Conservation (phyloP, 371 early-diverging fungal genomes). For the Syncephalis plumigaleata region DNA sequence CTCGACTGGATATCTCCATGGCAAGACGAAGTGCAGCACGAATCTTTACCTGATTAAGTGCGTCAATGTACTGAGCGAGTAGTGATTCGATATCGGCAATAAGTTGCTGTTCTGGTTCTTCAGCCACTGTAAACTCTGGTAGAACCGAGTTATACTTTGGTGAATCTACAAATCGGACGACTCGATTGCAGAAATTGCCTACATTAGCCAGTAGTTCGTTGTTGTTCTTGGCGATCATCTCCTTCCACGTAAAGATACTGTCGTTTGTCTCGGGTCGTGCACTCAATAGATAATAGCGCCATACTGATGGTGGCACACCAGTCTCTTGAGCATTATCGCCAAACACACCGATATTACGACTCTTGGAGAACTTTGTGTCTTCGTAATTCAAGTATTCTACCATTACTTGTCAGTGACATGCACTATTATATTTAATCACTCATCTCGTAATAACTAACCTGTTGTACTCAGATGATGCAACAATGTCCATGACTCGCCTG, state of each 20-base stretch:
- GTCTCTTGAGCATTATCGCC: conserved; percentile 91
- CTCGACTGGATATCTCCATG: conserved; percentile 89
- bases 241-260: conserved; percentile 89
- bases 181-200: conserved; percentile 98
- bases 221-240: conserved; percentile 90
- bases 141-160: conserved; percentile 65
- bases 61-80: conserved; percentile 55
- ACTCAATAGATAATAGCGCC: conserved; percentile 97
- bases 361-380: conserved; percentile 96
- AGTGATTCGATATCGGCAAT: conserved; percentile 68
- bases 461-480: conserved; percentile 91
- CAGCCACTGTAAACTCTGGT: conserved; percentile 33
- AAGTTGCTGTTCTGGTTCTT: conserved; percentile 43
- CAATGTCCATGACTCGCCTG: conserved; percentile 78
- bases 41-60: conserved; percentile 75
- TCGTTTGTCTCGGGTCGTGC: conserved; percentile 97
- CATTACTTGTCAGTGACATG: conserved; percentile 10
- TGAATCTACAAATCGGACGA: conserved; percentile 81
- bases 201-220: conserved; percentile 92
- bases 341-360: conserved; percentile 96
- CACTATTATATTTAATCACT: conserved; percentile 1
- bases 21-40: conserved; percentile 66
- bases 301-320: conserved; percentile 87
- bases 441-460: conserved; percentile 21
- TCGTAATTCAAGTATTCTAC: conserved; percentile 97